A percentile compares a stretch with the other conserved stretches of the same genome.
Conservation (phyloP, 306 rosid species). For the Dryas drummondii region DNA sequence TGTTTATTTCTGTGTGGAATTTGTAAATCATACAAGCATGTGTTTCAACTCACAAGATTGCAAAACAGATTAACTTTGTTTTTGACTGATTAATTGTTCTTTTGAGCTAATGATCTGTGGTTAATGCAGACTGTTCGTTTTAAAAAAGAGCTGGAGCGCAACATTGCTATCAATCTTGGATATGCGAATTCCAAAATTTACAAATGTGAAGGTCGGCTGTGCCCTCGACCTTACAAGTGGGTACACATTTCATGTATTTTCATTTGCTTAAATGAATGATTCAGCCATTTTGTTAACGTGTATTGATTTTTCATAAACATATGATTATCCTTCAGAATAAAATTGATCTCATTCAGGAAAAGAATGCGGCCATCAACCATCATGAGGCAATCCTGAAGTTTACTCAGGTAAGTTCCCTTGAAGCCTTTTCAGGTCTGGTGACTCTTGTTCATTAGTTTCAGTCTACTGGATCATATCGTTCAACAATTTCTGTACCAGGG, state of each 20-base stretch:
- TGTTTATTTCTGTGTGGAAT: not conserved
- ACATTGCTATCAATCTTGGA: no score
- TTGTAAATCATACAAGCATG: not conserved
- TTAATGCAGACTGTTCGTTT: slow-evolving; percentile 71
- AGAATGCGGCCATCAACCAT: slow-evolving; percentile 88
- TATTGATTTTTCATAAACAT: slow-evolving; percentile 35
- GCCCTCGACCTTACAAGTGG: no score
- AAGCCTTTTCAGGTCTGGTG: not conserved
- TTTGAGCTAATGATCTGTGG: no score
- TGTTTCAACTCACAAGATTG: no score
- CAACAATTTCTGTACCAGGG: slow-evolving; percentile 48
- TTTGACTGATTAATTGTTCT: no score
- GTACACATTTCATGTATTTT: no score
- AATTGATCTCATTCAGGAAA: slow-evolving; percentile 85
- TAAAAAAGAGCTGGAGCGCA: slow-evolving; percentile 68
- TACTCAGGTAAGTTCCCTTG: slow-evolving; percentile 54
- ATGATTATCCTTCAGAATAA: slow-evolving; percentile 87
- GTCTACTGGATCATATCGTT: slow-evolving; percentile 6
- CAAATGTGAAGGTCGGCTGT: no score
- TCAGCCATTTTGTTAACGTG: slow-evolving; percentile 7
- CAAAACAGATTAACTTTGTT: no score
- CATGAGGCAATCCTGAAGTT: slow-evolving; percentile 84
- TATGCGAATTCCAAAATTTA: no score
- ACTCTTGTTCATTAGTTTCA: not conserved
- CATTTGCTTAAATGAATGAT: no score